Evolutionary conservation across 1,284 basidiomycete genomes (phyloP).

Genomic region (Papiliotrema flavescens): DNA sequence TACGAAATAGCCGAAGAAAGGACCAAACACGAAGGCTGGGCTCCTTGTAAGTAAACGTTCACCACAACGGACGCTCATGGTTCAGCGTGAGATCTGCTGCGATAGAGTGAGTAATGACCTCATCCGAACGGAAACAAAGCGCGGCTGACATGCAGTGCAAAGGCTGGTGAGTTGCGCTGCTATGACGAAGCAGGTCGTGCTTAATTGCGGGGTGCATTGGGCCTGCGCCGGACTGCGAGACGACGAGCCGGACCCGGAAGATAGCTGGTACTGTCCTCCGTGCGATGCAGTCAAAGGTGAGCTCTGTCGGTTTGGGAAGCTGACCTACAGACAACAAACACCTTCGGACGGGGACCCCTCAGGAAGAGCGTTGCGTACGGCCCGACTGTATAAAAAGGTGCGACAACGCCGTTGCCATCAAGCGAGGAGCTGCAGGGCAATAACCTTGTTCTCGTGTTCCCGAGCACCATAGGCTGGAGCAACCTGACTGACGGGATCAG

Average conservation of each 20-base stretch:
- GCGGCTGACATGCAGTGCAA: background rate
- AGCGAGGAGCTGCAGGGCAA: too few species aligned
- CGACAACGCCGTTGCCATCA: background rate
- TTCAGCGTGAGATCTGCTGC: constrained; percentile 1
- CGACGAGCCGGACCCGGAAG: background rate
- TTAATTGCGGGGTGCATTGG: constrained; percentile 3
- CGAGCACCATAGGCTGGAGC: too few species aligned
- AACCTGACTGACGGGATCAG: background rate
- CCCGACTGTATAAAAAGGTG: constrained; percentile 2
- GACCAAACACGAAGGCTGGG: background rate
- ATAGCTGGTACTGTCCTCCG: background rate
- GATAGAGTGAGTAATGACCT: background rate
- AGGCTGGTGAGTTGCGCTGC: background rate
- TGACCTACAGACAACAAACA: background rate
- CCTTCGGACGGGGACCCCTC: background rate
- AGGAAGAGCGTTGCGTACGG: background rate
- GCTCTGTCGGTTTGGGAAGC: background rate
- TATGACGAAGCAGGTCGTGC: too few species aligned
- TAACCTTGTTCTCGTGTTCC: too few species aligned
- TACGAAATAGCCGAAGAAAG: background rate
- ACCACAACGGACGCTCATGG: too few species aligned
- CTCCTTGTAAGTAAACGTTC: too few species aligned
- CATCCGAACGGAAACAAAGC: background rate
- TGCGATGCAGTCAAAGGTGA: background rate
- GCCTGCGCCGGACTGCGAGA: background rate